Base-by-base conservation (phyloP, 2,329 filamentous ascomycete genomes). In the Colletotrichum higginsianum region DNA sequence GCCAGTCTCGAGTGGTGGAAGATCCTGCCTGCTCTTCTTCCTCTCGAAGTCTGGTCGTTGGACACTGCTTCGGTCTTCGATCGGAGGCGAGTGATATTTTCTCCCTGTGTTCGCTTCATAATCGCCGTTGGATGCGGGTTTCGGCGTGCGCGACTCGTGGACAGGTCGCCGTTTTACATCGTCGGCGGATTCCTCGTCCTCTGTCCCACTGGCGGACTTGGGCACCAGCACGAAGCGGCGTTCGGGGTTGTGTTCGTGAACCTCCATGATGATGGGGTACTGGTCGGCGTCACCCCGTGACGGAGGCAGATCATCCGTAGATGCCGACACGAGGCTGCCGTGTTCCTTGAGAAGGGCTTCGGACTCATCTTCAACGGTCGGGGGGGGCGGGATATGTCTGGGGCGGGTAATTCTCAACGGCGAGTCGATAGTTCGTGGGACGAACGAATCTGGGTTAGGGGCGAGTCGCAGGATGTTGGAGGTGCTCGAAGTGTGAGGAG, bases 281-380 rank as follows among this genome's bases (percentile, higher is more conserved):
- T 95, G 93, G 63, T 95, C 91, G 69, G 92, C 81, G 7, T 88
- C 87, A 49, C 93, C 93, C 67, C 88, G 88, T 68, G 87, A 86
- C 61, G 86, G 85, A 38, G 88, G 86, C 69, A 91, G 89, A 74
- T 92, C 91, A 67, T 83, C 85, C 65, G 72, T 74, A 13, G 71
- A 47, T 21, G 74, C 76, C 53, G 75, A 79, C 61, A 75, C 75
- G 47, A 57, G 49, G 53, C 79, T 76, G 35, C 85, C 84, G 75
- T 88, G 81, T 78, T 95, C 93, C 78, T 86, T 89, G 7, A 87
- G 87, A 47, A 94, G 80, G 9, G 92, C 89, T 16, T 84, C 86
- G 18, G 79, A 82, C 79, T 94, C 93, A 78, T 95, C 92, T 79
- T 95, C 93, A 58, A 92, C 91, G 46, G 81, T 90, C 4, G 92